A percentile compares a stretch with the other conserved stretches of the same genome.
Conservation (phyloP, 2,329 filamentous ascomycete genomes). For the Alternaria ventricosa region DNA sequence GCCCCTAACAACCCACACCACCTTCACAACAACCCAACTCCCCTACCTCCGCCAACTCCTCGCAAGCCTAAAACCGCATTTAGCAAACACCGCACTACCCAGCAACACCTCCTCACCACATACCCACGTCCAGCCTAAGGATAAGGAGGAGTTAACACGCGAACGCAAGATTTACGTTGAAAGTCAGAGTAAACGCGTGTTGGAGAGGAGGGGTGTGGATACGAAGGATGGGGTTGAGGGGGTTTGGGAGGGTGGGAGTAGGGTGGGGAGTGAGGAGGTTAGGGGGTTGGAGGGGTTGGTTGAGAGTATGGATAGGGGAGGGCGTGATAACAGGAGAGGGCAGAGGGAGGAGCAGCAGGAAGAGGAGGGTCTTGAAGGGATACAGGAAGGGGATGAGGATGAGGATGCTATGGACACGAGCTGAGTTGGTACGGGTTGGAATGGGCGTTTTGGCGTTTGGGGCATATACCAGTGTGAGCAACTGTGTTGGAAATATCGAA, state of each 20-base stretch:
- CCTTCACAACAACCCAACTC: conserved; percentile 83
- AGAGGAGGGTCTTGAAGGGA: conserved; percentile 5
- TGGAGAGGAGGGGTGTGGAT: conserved; percentile 76
- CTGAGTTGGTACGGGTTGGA: no score
- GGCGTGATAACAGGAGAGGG: not conserved
- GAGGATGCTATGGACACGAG: conserved; percentile 36
- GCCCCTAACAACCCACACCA: conserved; percentile 70
- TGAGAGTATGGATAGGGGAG: conserved; percentile 12
- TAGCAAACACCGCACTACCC: conserved; percentile 53
- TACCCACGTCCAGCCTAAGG: no score
- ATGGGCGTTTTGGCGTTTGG: not conserved
- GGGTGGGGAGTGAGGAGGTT: conserved; percentile 38
- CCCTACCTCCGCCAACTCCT: conserved; percentile 78
- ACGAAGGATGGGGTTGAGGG: conserved; percentile 46
- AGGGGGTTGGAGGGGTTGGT: conserved; percentile 40
- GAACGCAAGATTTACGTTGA: conserved; percentile 86
- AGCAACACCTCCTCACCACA: no score
- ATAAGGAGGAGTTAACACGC: conserved; percentile 60
- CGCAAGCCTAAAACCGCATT: conserved; percentile 69
- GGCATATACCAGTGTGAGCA: not conserved
- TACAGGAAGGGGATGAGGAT: not conserved
- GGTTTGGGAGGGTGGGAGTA: conserved; percentile 27
- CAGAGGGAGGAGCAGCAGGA: conserved; percentile 2
- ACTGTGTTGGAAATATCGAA: not conserved
- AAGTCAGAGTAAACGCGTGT: conserved; percentile 74